phyloP scores from a whole-genome alignment of 2,329 filamentous ascomycete species.

The Phoma herbarum region DNA sequence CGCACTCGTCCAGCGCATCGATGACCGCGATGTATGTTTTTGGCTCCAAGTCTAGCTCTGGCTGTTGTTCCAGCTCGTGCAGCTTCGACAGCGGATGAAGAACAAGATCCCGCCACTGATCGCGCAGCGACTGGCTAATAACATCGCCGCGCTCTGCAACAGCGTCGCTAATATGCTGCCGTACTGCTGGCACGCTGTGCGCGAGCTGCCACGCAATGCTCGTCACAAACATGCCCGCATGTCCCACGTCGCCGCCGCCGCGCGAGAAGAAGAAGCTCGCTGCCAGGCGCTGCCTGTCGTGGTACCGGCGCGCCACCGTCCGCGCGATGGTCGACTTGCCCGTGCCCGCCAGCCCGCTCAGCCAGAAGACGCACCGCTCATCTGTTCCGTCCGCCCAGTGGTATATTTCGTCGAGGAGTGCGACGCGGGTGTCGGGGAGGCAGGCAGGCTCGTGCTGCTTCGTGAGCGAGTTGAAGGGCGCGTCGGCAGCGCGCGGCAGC shows the following conservation, averaged over 20 bases:
- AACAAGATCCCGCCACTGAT: conserved; percentile 32
- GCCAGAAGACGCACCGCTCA: conserved; percentile 5
- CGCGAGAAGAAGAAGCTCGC: conserved; percentile 27
- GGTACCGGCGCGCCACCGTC: conserved; percentile 34
- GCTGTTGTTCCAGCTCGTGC: too few species aligned
- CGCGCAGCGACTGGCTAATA: conserved; percentile 20
- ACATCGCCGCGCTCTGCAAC: conserved; percentile 8
- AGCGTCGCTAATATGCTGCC: not conserved
- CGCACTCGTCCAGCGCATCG: conserved; percentile 48
- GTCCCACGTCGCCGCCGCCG: not conserved
- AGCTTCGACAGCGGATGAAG: conserved; percentile 22
- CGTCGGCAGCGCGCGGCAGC: too few species aligned
- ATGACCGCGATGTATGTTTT: conserved; percentile 20
- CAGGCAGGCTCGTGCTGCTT: conserved; percentile 35
- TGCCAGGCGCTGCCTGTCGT: conserved; percentile 14
- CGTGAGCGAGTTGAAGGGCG: conserved; percentile 22
- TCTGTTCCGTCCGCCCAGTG: not conserved
- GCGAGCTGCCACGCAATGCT: conserved; percentile 1
- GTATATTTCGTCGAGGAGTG: conserved; percentile 26
- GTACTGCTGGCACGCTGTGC: not conserved
- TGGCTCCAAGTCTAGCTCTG: too few species aligned
- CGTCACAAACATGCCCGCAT: conserved; percentile 2
- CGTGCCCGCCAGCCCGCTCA: conserved; percentile 33
- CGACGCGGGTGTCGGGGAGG: conserved; percentile 33
- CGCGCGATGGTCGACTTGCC: conserved; percentile 48